Evolutionary conservation across 805 yeast genomes (phyloP).

Genomic region (Saccharomycopsis sp.): DNA sequence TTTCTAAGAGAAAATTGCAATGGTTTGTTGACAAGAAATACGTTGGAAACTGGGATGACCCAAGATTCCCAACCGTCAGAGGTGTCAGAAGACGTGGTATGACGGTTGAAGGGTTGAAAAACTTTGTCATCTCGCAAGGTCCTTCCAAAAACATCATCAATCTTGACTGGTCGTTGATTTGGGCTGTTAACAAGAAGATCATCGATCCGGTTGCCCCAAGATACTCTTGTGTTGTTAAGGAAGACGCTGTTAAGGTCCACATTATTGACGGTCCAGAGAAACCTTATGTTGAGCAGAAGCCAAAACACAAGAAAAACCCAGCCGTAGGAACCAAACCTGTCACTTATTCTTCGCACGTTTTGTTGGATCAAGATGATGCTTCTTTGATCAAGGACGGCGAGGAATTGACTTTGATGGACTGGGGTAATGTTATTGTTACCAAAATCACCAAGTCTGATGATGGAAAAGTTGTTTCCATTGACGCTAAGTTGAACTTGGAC

Average conservation of each 20-base stretch:
- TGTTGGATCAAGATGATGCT: constrained; percentile 85
- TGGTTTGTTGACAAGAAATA: constrained; percentile 94
- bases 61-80: constrained; percentile 98
- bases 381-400: constrained; percentile 64
- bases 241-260: constrained; percentile 63
- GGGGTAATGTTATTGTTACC: constrained; percentile 90
- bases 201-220: constrained; percentile 98
- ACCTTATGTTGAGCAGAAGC: constrained; percentile 62
- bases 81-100: constrained; percentile 99
- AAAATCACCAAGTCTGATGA: constrained; percentile 59
- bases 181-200: constrained; percentile 96
- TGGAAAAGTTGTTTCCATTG: constrained; percentile 49
- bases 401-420: constrained; percentile 96
- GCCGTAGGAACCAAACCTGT: constrained; percentile 83
- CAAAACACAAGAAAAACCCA: constrained; percentile 93
- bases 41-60: constrained; percentile 97
- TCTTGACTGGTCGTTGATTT: constrained; percentile 94
- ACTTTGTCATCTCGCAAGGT: constrained; percentile 92
- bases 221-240: constrained; percentile 68
- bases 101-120: constrained; percentile 96
- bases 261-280: constrained; percentile 63
- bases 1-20: constrained; percentile 96
- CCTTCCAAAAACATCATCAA: constrained; percentile 96
- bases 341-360: constrained; percentile 51
- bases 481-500: constrained; percentile 78